A percentile compares a stretch with the other conserved stretches of the same genome.
phyloP scores from a whole-genome alignment of 305 asterid genomes.

The Galium porrigens region DNA sequence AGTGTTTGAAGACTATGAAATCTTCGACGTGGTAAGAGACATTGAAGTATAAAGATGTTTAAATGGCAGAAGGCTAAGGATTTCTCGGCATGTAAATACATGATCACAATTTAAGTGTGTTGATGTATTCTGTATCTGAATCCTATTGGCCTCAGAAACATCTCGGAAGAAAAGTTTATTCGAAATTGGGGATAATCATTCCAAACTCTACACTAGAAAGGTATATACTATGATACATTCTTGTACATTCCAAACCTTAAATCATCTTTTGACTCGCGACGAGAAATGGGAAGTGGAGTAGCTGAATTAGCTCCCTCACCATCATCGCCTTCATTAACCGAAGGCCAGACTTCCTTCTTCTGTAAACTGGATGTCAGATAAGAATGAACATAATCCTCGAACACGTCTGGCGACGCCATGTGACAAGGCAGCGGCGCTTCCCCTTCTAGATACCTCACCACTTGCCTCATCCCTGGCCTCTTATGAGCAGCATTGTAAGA shows the following conservation, averaged over 20 bases:
- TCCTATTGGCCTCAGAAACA: conserved; percentile 1
- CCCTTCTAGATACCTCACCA: conserved; percentile 26
- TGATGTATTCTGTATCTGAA: neutral
- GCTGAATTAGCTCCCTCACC: conserved; percentile 32
- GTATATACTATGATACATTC: neutral
- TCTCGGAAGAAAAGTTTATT: neutral
- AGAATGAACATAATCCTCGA: conserved; percentile 28
- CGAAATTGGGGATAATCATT: neutral
- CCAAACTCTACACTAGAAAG: neutral
- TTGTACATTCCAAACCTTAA: neutral
- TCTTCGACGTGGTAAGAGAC: conserved; percentile 49
- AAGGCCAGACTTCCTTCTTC: conserved; percentile 28
- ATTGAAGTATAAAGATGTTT: conserved; percentile 38
- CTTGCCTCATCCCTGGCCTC: conserved; percentile 27
- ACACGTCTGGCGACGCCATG: conserved; percentile 19
- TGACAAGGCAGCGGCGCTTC: conserved; percentile 17
- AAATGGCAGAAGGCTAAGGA: conserved; percentile 19
- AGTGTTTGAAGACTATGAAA: conserved; percentile 74
- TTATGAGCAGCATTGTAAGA: conserved; percentile 18
- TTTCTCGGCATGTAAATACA: neutral
- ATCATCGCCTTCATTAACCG: conserved; percentile 17
- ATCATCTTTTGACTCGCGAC: neutral
- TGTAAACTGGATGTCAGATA: conserved; percentile 32
- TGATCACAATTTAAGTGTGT: too few relatives aligned
- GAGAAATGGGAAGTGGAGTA: conserved; percentile 18